Evolutionary conservation across 1,139 yeast species (phyloP), one percentile per base, ranked within the genome.

Genomic region (Nakaseomyces bracarensis): DNA sequence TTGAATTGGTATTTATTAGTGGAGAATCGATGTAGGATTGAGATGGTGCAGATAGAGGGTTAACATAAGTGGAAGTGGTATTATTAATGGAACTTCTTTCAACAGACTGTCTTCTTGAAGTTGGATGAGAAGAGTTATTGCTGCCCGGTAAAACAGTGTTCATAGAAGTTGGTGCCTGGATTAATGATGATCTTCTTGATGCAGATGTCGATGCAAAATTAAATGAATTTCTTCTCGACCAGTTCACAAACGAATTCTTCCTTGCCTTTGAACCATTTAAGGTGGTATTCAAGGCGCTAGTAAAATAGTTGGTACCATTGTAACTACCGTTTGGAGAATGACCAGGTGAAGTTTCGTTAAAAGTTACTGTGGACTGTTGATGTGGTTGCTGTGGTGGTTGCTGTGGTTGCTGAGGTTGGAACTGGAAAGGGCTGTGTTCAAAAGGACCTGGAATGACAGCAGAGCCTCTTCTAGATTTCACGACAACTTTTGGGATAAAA

Each of bases 381-480:
- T 15, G 42, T 31, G 4, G 26, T 20, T 33, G 30, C 11, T 30
- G 35, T 2, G 15, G 36, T 22, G 33, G 25, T 21, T 37, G 30
- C 10, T 13, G 30, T 10, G 13, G 30, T 7, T 27, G 6, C 29
- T 18, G 34, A 16, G 16, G 34, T 16, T 30, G 36, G 26, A 20
- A 20, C 19, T 33, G 36, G 26, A 33, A 33, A 4, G 36, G 40
- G 40, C 45, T 45, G 1, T 20, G 25, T 5, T 33, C 36, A 20
- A 33, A 33, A 6, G 36, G 36, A 2, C 34, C 34, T 6, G 22
- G 22, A 5, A 33, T 7, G 3, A 52, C 53, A 20, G 50, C 49
- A 1, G 65, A 61, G 31, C 58, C 52, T 43, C 65, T 58, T 45
- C 65, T 56, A 16, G 61, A 52, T 39, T 55, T 54, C 11, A 61